These are phyloP conservation scores for Lepidium africanum DNA, from an alignment of 345 rosid genomes.

Conservation along the genomic window DNA sequence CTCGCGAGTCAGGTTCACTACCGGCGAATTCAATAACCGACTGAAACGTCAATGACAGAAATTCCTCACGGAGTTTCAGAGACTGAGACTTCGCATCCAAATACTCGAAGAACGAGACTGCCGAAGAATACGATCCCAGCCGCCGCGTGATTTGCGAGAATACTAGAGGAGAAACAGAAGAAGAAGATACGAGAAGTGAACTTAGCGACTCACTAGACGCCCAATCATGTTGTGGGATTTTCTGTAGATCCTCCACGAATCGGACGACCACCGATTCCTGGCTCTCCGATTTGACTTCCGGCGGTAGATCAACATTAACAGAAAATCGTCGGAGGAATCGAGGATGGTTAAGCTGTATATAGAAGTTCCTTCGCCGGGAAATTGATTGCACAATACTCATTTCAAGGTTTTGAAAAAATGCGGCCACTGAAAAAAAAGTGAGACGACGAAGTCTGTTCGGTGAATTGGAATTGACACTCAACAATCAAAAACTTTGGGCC, in stretches of 20 bases:
- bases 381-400: conserved; percentile 22
- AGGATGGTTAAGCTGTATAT: neutral
- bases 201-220: conserved; percentile 30
- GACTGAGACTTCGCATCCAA: conserved; percentile 31
- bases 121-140: conserved; percentile 43
- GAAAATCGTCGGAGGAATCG: conserved; percentile 22
- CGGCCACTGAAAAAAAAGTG: neutral
- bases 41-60: conserved; percentile 45
- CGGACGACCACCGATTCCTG: conserved; percentile 28
- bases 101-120: conserved; percentile 51
- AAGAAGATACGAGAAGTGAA: conserved; percentile 37
- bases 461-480: neutral
- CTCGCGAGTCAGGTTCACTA: conserved; percentile 32
- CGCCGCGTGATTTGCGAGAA: conserved; percentile 45
- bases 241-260: conserved; percentile 37
- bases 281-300: conserved; percentile 7
- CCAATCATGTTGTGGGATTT: conserved; percentile 54
- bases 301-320: conserved; percentile 5
- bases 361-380: conserved; percentile 24
- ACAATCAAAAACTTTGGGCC: neutral
- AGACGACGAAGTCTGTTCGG: neutral
- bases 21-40: conserved; percentile 49
- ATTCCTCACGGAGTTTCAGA: conserved; percentile 11
- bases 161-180: conserved; percentile 31
- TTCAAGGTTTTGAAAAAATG: neutral